These are phyloP conservation scores for Ottelia alismoides DNA, from an alignment of 106 monocot species.

Conservation along the genomic window DNA sequence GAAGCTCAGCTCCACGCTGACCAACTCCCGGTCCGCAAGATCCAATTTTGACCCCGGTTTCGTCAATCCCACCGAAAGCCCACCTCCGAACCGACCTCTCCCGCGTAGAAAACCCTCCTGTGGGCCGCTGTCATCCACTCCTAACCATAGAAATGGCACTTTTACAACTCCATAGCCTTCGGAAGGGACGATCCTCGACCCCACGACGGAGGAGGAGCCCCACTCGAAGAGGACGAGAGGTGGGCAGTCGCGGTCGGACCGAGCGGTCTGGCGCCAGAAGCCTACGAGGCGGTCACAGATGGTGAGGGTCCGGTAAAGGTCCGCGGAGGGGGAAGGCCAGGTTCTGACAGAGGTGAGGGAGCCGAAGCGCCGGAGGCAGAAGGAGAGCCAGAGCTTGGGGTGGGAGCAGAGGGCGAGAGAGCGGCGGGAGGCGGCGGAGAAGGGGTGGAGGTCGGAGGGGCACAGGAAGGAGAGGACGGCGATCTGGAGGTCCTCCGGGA, in stretches of 20 bases:
- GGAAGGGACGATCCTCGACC: conserved; percentile 39
- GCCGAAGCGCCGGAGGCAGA: conserved; percentile 64
- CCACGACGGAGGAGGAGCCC: conserved; percentile 43
- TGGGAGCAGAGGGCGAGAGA: conserved; percentile 36
- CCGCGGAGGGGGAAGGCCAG: conserved; percentile 14
- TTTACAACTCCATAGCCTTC: conserved; percentile 33
- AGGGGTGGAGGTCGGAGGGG: conserved; percentile 27
- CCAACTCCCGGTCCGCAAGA: conserved; percentile 8
- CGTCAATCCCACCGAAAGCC: not conserved
- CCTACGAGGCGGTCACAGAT: conserved; percentile 46
- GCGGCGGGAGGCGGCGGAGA: conserved; percentile 46
- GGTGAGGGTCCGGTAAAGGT: conserved; percentile 21
- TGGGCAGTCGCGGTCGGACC: conserved; percentile 3
- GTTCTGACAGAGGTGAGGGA: conserved; percentile 24
- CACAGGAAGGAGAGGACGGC: conserved; percentile 55
- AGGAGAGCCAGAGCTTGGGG: conserved; percentile 36
- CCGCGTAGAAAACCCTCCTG: conserved; percentile 15
- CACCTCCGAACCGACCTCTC: not conserved
- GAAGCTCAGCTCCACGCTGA: conserved; percentile 55
- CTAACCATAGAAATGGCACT: conserved; percentile 56
- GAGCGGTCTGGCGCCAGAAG: conserved; percentile 69
- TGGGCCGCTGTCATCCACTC: conserved; percentile 31
- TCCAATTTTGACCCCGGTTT: not conserved
- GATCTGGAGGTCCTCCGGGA: conserved; percentile 66
- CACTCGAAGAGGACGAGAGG: conserved; percentile 69